Evolutionary conservation across 306 rosid species (phyloP), one percentile per base, ranked within the genome.

Genomic region (Gastrolobium villosum): DNA sequence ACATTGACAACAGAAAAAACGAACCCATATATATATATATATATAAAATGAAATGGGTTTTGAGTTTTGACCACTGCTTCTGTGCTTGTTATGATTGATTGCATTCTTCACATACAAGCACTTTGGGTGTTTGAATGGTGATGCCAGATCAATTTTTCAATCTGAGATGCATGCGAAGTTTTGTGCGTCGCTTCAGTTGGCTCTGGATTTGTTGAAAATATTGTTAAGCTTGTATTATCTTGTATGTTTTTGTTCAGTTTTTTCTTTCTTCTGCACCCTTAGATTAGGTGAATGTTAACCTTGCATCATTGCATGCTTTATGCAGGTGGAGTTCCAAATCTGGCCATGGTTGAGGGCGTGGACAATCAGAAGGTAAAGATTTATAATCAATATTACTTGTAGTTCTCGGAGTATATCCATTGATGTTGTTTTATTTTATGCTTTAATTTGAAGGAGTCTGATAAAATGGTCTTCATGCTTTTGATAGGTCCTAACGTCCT

Each of bases 291-390:
- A 72, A 52, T 34, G 3, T 14, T 80, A 75, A 65, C 50, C 56
- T 65, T 59, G 43, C 52, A 74, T 83, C 50, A 50, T 65, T 59
- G 43, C 52, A 74, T 83, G 44, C 45, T 26, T 43, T 69, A 45
- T 65, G 85, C 87, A 94, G 98, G 88, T 72, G 97, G 85, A 71
- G 96, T 89, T 39, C 97, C 94, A 26, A 86, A 90, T 84, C 86
- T 94, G 61, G 90, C 89, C 40, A 80, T 94, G 94, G 88, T 91
- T 82, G 87, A 94, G 90, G 92, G 96, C 3, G 91, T 94, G 66
- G 97, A 91, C 84, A 94, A 86, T 86, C 90, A 66, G 81, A 94
- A 94, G 98, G 98, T 94, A 86, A 80, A 77, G 60, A 67, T 79
- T 53, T 50, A 11, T 61, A 65, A 84, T 63, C 81, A 54, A 46